phyloP scores from a whole-genome alignment of 169 alveolate species.

The Plasmodium cynomolgi region DNA sequence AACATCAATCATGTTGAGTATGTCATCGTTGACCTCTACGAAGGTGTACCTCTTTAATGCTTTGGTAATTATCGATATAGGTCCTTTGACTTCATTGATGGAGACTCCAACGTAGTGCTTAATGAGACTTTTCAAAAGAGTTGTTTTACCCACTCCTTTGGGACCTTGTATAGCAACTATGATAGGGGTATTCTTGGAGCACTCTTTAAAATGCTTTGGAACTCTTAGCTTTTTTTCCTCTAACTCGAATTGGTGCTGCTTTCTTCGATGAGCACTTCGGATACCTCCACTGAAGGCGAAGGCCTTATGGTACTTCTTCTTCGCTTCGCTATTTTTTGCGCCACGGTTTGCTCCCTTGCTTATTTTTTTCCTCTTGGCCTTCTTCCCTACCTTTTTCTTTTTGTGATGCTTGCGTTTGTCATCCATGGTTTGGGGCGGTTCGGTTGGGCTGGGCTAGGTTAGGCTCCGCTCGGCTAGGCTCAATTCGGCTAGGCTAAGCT shows the following conservation, averaged over 20 bases:
- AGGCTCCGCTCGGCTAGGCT: no score
- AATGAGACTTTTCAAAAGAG: constrained; percentile 97
- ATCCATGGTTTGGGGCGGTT: constrained; percentile 13
- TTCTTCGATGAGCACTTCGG: constrained; percentile 90
- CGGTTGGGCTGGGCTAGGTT: not conserved
- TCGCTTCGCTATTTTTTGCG: constrained; percentile 11
- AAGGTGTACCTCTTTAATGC: constrained; percentile 95
- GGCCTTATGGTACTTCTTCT: constrained; percentile 92
- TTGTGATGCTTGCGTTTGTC: constrained; percentile 78
- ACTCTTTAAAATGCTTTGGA: constrained; percentile 87
- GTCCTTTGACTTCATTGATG: constrained; percentile 89
- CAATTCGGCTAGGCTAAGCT: not conserved
- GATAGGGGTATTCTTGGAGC: constrained; percentile 90
- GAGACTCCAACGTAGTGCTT: constrained; percentile 93
- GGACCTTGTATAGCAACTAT: constrained; percentile 97
- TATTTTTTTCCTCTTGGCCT: constrained; percentile 74
- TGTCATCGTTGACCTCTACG: constrained; percentile 96
- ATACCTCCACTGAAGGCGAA: constrained; percentile 94
- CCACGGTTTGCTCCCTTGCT: constrained; percentile 72
- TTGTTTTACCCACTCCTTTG: constrained; percentile 95
- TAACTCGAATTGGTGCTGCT: constrained; percentile 90
- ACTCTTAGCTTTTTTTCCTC: constrained; percentile 88
- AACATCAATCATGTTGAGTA: constrained; percentile 96
- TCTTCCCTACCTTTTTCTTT: constrained; percentile 68
- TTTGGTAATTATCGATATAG: constrained; percentile 96